Evolutionary conservation across 495 filamentous ascomycete species (phyloP).

Genomic region (Neurospora tetrasperma): DNA sequence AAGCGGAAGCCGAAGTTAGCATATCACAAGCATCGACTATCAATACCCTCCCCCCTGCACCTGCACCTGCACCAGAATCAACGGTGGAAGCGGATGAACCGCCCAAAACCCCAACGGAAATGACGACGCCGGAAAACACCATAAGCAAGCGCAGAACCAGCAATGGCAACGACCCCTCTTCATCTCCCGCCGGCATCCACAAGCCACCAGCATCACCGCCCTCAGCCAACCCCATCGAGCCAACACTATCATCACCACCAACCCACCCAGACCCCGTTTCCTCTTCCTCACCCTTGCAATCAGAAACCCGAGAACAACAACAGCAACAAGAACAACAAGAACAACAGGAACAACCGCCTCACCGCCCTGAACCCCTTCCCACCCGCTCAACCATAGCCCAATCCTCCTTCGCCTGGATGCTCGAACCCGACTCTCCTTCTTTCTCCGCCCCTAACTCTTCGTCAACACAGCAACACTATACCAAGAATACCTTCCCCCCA

Average conservation of each 20-base stretch:
- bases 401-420: slow-evolving; percentile 93
- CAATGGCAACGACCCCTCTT: background rate
- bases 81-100: background rate
- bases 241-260: background rate
- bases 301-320: slow-evolving; percentile 3
- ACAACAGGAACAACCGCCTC: slow-evolving; percentile 4
- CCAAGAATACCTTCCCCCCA: slow-evolving; percentile 4
- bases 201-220: background rate
- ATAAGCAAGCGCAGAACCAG: slow-evolving; percentile 10
- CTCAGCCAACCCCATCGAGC: background rate
- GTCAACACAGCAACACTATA: background rate
- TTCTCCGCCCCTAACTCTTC: background rate
- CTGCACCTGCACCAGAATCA: background rate
- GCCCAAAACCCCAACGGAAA: background rate
- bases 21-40: background rate
- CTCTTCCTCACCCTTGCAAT: background rate
- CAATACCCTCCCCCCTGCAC: background rate
- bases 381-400: slow-evolving; percentile 64
- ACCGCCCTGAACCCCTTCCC: slow-evolving; percentile 30
- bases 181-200: background rate
- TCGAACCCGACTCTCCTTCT: slow-evolving; percentile 39
- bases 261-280: background rate
- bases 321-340: background rate
- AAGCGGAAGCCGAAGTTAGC: background rate
- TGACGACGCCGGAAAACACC: slow-evolving; percentile 5